Base-by-base conservation (phyloP, 805 yeast genomes). In the Sugiyamaella qingdaonensis region DNA sequence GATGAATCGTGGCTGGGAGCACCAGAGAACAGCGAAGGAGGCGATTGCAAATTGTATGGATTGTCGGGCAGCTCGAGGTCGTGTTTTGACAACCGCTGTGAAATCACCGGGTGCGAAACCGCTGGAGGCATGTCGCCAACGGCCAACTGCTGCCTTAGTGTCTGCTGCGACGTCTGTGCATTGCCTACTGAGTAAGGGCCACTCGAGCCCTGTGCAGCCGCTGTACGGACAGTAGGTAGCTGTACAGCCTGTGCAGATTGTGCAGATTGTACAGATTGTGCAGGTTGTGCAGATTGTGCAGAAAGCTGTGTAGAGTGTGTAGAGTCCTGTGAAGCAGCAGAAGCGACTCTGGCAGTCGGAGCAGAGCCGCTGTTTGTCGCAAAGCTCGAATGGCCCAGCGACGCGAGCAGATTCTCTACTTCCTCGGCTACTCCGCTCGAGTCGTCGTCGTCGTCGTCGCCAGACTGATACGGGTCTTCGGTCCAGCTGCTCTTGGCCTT, bases 1-100 rank as follows among this genome's bases (percentile, higher is more conserved):
- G 58, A 54, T 1, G 60, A 57, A 24, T 55, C 58, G 19, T 52
- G 55, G 32, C 56, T 46, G 31, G 43, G 43, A 14, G 9, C 43
- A 9, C 16, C 16, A 3, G 24, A 16, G 16, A 39, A 16, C 13
- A 39, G 19, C 13, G 43, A 39, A 2, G 43, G 43, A n/a, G 43
- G 43, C 2, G 24, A 14, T 5, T 39, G 13, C 13, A 39, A 16
- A 16, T 39, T 21, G 4, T 14, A 16, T 9, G 19, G 11, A 34
- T 14, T 34, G 10, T 34, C 37, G 37, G 16, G 16, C 3, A 13
- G 16, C 16, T 34, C 37, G 13, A 16, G 24, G 14, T 39, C 43
- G 7, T n/a, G 19, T 5, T 16, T 13, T 4, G 13, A 13, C 11
- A 21, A 21, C 11, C 43, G 43, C 24, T 19, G 43, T 4, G 43